phyloP scores from a whole-genome alignment of 805 yeast genomes.

The Kazachstania africana region DNA sequence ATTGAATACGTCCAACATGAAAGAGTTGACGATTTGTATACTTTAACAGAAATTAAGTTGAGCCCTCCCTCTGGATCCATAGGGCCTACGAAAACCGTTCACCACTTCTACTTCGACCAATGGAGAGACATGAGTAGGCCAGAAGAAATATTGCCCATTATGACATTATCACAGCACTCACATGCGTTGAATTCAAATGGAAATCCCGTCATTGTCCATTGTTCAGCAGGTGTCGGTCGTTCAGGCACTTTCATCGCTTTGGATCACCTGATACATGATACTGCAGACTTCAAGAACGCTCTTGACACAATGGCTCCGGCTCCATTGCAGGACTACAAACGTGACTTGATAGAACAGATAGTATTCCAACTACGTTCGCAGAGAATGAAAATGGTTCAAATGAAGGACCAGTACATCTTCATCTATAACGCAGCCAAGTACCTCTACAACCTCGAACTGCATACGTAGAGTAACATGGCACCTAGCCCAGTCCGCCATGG shows the following conservation, averaged over 20 bases:
- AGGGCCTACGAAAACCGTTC: conserved; percentile 31
- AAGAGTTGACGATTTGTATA: conserved; percentile 12
- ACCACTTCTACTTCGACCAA: conserved; percentile 60
- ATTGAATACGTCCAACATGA: conserved; percentile 12
- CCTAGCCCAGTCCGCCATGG: neutral
- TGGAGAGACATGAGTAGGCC: conserved; percentile 83
- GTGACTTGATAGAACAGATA: conserved; percentile 25
- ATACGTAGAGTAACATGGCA: neutral
- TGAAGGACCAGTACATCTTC: conserved; percentile 23
- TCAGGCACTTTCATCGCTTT: conserved; percentile 78
- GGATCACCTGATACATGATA: conserved; percentile 24
- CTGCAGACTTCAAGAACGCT: conserved; percentile 12
- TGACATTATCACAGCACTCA: conserved; percentile 21
- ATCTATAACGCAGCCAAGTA: conserved; percentile 25
- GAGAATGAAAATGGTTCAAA: conserved; percentile 28
- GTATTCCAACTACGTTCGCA: conserved; percentile 24
- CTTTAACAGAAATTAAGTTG: conserved; percentile 16
- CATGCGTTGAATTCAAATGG: conserved; percentile 18
- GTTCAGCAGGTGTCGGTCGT: conserved; percentile 96
- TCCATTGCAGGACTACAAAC: conserved; percentile 9
- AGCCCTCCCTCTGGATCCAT: conserved; percentile 22
- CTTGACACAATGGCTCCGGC: neutral
- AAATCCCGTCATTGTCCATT: conserved; percentile 65
- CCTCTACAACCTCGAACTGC: conserved; percentile 3
- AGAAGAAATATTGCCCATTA: conserved; percentile 26